Evolutionary conservation across 768 basidiomycete genomes (phyloP), one percentile per base, ranked within the genome.

Genomic region (Epithele typhae): DNA sequence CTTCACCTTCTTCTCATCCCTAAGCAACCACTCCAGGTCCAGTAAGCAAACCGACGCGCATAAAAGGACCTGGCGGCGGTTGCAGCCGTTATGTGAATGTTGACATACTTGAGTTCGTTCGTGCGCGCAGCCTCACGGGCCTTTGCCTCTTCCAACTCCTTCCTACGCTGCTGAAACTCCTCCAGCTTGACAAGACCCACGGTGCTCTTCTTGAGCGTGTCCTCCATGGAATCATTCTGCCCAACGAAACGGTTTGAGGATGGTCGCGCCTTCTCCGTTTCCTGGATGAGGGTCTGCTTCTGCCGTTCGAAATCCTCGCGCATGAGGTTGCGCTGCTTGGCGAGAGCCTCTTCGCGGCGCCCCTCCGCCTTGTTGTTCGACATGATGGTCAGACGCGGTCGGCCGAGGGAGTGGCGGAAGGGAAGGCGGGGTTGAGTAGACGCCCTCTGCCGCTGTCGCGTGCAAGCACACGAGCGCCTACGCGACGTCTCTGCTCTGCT

Each of bases 161-260:
- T 89, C 49, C 90, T 71, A 59, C 75, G 80, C 67, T 91, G 87
- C 64, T 93, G 89, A 54, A 98, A 98, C 24, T 96, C 95, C 54
- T 95, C 90, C 6, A 97, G 74, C 48, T 75, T 81, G 3, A 97
- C 94, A 15, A 98, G 77, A 53, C 95, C 95, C 36, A 98, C 81
- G 1, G 95, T 98, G 40, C 76, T 84, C 51, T 91, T 76, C 74
- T 95, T 96, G 41, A 98, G 76, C 6, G 81, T 77, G 49, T 97
- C 95, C 64, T 97, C 95, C 76, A 96, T 82, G 4, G 89, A 91
- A 62, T 97, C 94, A 67, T 90, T 81, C 64, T 94, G 90, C 1
- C 92, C 91, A 30, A 95, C 88, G 66, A 98, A 98, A 51, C 93
- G 87, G 61, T 86, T 84, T 3, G 80, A 68, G 0, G 90, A 88